phyloP scores from a whole-genome alignment of 306 rosid species.

The Hippophae tibetana region DNA sequence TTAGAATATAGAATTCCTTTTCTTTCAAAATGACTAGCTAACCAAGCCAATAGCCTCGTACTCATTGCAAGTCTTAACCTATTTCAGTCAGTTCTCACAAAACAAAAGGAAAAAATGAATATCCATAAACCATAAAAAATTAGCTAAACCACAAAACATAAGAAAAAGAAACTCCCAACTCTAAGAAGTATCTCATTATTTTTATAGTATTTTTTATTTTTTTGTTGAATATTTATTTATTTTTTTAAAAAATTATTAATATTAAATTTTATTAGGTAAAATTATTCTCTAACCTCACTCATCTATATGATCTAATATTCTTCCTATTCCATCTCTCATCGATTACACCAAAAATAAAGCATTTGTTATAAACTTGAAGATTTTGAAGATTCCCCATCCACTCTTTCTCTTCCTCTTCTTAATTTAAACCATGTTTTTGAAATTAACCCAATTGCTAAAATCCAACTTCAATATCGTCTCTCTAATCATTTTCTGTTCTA shows the following conservation, averaged over 20 bases:
- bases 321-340: slow-evolving; percentile 36
- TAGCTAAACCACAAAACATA: neutral
- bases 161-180: slow-evolving; percentile 17
- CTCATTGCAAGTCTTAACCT: slow-evolving; percentile 15
- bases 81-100: slow-evolving; percentile 20
- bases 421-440: neutral
- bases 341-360: slow-evolving; percentile 32
- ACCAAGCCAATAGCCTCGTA: slow-evolving; percentile 1
- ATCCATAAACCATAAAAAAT: no score
- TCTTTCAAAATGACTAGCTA: slow-evolving; percentile 33
- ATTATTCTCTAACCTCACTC: no score
- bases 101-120: no score
- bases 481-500: slow-evolving; percentile 14
- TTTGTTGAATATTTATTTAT: no score
- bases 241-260: no score
- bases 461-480: slow-evolving; percentile 20
- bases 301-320: no score
- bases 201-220: no score
- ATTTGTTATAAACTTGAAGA: slow-evolving; percentile 3
- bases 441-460: slow-evolving; percentile 23
- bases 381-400: slow-evolving; percentile 1
- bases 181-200: neutral
- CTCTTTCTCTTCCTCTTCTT: neutral
- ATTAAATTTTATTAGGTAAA: no score
- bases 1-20: slow-evolving; percentile 45